Evolutionary conservation across 257 asterid species (phyloP).

Genomic region (Coffea eugenioides): DNA sequence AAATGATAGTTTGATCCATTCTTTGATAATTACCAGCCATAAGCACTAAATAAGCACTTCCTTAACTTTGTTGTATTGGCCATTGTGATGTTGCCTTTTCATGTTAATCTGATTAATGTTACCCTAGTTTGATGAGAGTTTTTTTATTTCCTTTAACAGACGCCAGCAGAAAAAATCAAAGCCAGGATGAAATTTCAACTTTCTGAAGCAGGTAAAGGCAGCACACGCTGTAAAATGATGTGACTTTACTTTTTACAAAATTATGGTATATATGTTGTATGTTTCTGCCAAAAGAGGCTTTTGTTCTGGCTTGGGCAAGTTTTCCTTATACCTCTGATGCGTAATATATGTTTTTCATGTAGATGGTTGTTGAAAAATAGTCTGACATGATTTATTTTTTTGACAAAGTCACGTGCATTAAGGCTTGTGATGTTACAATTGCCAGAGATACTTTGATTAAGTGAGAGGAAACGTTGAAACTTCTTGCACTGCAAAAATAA

Average conservation of each 20-base stretch:
- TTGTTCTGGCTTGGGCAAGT: neutral
- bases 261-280: neutral
- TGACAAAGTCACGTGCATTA: neutral
- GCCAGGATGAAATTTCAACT: constrained; percentile 96
- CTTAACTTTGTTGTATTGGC: neutral
- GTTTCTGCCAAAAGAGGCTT: neutral
- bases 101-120: neutral
- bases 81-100: neutral
- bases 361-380: neutral
- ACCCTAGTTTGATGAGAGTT: constrained; percentile 13
- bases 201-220: constrained; percentile 66
- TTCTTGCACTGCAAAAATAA: neutral
- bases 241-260: neutral
- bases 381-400: neutral
- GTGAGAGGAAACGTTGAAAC: neutral
- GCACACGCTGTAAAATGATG: constrained; percentile 4
- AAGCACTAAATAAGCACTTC: neutral
- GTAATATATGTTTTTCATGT: neutral
- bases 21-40: neutral
- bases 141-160: constrained; percentile 39
- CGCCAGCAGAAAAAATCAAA: constrained; percentile 85
- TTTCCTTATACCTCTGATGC: neutral
- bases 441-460: neutral
- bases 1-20: no score
- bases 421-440: neutral